Conservation (phyloP, 495 filamentous ascomycete species). For the Niebla homalea region DNA sequence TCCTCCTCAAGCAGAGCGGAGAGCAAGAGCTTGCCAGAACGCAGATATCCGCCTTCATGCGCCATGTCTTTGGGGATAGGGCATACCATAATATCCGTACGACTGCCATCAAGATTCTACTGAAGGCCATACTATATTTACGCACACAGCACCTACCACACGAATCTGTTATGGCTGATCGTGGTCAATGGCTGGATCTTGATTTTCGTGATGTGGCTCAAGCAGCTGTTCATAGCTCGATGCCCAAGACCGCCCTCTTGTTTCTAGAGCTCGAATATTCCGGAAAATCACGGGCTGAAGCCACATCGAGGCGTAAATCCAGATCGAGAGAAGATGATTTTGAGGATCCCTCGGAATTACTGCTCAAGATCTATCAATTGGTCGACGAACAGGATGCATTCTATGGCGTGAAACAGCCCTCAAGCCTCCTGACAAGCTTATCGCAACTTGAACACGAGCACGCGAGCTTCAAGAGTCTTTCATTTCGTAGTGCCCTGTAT, state of each 20-base stretch:
- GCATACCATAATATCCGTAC: conserved; percentile 22
- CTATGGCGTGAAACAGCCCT: conserved; percentile 77
- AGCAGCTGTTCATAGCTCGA: conserved; percentile 67
- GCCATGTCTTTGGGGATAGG: conserved; percentile 6
- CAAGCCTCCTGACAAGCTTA: conserved; percentile 62
- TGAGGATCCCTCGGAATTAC: conserved; percentile 46
- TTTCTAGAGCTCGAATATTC: conserved; percentile 64
- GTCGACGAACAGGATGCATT: conserved; percentile 93
- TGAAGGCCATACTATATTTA: conserved; percentile 77
- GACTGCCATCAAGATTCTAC: conserved; percentile 45
- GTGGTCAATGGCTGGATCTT: conserved; percentile 73
- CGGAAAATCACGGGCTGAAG: conserved; percentile 27
- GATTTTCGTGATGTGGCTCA: conserved; percentile 58
- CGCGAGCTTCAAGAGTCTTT: conserved; percentile 73
- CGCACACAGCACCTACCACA: conserved; percentile 62
- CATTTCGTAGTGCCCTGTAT: conserved; percentile 83
- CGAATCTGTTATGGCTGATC: conserved; percentile 65
- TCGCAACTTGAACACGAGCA: conserved; percentile 82
- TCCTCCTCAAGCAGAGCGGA: conserved; percentile 39
- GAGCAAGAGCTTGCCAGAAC: conserved; percentile 6
- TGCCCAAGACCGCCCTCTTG: conserved; percentile 75
- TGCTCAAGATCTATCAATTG: conserved; percentile 73
- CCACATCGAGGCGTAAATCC: conserved; percentile 41
- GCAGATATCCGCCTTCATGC: conserved; percentile 27
- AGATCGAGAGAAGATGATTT: conserved; percentile 44